A percentile compares a stretch with the other conserved stretches of the same genome.
phyloP scores from a whole-genome alignment of 805 yeast species.

The Priceomyces melissophilus region DNA sequence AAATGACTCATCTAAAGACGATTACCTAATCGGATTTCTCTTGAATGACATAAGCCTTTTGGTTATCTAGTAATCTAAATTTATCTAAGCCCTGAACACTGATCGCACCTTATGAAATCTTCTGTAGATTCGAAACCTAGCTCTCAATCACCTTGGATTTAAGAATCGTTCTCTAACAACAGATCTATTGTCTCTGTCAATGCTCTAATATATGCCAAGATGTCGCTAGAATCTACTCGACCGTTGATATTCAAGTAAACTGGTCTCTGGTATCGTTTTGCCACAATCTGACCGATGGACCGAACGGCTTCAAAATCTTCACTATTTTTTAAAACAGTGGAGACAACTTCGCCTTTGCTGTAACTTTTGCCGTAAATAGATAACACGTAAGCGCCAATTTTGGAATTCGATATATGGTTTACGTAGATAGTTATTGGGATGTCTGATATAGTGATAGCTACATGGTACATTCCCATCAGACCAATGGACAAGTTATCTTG shows the following conservation, averaged over 20 bases:
- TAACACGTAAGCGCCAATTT: slow-evolving; percentile 29
- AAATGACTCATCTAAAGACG: too few relatives aligned
- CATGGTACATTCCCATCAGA: slow-evolving; percentile 2
- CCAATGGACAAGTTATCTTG: slow-evolving; percentile 2
- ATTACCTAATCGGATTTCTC: too few relatives aligned
- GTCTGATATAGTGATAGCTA: slow-evolving; percentile 7
- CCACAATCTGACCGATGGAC: slow-evolving; percentile 21
- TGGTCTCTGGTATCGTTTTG: slow-evolving; percentile 23
- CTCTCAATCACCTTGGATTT: background rate
- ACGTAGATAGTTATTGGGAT: slow-evolving; percentile 29
- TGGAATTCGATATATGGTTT: slow-evolving; percentile 18
- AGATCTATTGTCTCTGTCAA: background rate
- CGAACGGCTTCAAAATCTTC: slow-evolving; percentile 14
- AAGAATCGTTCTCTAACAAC: background rate
- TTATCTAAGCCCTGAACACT: too few relatives aligned
- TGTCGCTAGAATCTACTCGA: background rate
- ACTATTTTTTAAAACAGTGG: slow-evolving; percentile 18
- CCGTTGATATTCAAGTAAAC: slow-evolving; percentile 31
- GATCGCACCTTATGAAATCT: too few relatives aligned
- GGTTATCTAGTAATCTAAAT: too few relatives aligned
- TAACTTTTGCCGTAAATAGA: slow-evolving; percentile 16
- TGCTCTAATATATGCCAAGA: slow-evolving; percentile 1
- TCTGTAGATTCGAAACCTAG: too few relatives aligned
- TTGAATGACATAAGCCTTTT: too few relatives aligned
- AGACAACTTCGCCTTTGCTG: slow-evolving; percentile 12